Base-by-base conservation (phyloP, 1,284 basidiomycete genomes). In the Ceratobasidium papillatum region DNA sequence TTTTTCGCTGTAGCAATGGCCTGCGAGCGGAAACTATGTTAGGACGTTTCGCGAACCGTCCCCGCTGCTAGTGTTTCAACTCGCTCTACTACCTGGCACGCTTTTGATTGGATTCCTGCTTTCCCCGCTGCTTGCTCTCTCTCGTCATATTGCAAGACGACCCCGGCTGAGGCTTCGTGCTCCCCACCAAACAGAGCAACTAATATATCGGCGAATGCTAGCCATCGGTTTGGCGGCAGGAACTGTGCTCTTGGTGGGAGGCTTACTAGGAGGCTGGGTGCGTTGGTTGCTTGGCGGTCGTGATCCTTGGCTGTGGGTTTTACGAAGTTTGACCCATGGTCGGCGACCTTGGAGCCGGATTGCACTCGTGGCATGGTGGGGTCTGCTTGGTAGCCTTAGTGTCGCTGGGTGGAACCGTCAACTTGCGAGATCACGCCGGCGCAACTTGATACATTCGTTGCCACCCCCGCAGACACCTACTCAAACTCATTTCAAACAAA, bases 401-500 rank as follows among this genome's bases (percentile, higher is more conserved):
- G 92, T 99, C 32, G 94, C 92, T 2, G 95, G 93, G 0, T 99
- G 97, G 97, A 95, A 91, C 80, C 86, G 94, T 62, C 95, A 96
- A 80, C 83, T 98, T 47, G 90, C 90, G 4, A 85, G 94, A 72
- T 90, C 91, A 0, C 85, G 94, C 74, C 69, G 69, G 14, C 69
- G 41, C 32, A 32, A 58, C 14, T 43, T 45, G 17, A 59, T 72
- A 14, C 41, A 62, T 30, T 9, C 54, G 30, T 32, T 62, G 7
- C 3, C 54, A 27, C 9, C 68, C 3, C 19, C 45, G 19, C 58
- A 59, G 25, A 62, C 69, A 4, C 69, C 59, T 11, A 62, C 45
- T 14, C 69, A 73, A 63, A 8, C 47, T 19, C 69, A 73, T 2
- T 73, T 62, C 45, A 73, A 73, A 32, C 47, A 27, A 25, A 73